phyloP scores from a whole-genome alignment of 2,329 filamentous ascomycete genomes.

The Diplodia seriata region DNA sequence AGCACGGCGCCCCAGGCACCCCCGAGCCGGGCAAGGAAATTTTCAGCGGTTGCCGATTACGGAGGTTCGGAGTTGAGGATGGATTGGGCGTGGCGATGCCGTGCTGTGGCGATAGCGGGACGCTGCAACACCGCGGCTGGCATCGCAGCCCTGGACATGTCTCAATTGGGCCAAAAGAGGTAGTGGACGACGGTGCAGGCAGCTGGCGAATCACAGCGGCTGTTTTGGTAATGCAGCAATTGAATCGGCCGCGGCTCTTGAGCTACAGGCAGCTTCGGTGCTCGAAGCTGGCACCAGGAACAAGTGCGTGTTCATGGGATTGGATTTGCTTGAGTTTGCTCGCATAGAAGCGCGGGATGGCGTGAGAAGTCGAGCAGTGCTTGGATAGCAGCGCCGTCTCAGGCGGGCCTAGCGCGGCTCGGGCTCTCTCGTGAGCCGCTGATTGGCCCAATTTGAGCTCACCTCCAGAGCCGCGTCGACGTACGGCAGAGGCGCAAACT shows the following conservation, averaged over 20 bases:
- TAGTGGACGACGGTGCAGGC: background rate
- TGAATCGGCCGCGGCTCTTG: background rate
- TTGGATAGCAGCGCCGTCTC: conserved; percentile 12
- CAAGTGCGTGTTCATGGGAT: background rate
- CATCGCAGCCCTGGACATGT: background rate
- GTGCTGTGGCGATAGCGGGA: background rate
- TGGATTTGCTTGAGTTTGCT: background rate
- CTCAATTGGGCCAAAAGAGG: background rate
- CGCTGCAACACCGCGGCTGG: background rate
- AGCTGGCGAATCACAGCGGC: conserved; percentile 20
- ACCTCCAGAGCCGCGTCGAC: background rate
- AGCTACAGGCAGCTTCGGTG: background rate
- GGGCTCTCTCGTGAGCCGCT: conserved; percentile 24
- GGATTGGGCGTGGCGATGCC: background rate
- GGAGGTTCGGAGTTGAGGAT: background rate
- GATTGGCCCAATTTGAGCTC: conserved; percentile 9
- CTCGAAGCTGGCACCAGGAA: background rate
- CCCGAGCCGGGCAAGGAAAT: conserved; percentile 7
- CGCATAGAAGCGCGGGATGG: conserved; percentile 6
- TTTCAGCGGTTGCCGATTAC: conserved; percentile 18
- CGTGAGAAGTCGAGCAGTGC: conserved; percentile 14
- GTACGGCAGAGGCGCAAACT: conserved; percentile 6
- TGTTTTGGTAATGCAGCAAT: conserved; percentile 26
- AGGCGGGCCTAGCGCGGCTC: conserved; percentile 24
- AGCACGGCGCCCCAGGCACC: conserved; percentile 1